phyloP scores from a whole-genome alignment of 352 stramenopile genomes.

The Pythium vanterpoolii region DNA sequence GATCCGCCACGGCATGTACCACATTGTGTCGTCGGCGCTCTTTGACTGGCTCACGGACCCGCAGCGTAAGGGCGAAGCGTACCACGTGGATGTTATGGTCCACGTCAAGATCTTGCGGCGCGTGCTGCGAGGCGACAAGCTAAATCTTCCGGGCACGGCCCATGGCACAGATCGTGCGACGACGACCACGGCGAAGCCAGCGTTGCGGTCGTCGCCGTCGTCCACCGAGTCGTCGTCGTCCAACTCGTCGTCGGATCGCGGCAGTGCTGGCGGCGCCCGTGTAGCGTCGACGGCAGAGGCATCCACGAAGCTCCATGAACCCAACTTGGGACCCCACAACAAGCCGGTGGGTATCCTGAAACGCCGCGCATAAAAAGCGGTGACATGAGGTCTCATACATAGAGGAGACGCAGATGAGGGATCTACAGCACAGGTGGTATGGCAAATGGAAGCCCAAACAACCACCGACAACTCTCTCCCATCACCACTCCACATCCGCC shows the following conservation, averaged over 20 bases:
- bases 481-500: neutral
- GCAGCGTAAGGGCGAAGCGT: slow-evolving; percentile 51
- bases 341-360: slow-evolving; percentile 69
- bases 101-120: slow-evolving; percentile 41
- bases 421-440: too few relatives aligned
- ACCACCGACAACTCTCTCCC: too few relatives aligned
- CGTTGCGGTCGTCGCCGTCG: slow-evolving; percentile 11
- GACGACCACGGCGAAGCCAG: slow-evolving; percentile 20
- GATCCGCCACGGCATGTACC: slow-evolving; percentile 61
- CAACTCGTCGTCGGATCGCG: slow-evolving; percentile 15
- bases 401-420: slow-evolving; percentile 5
- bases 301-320: slow-evolving; percentile 26
- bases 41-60: slow-evolving; percentile 67
- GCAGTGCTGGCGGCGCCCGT: slow-evolving; percentile 14
- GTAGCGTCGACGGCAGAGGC: slow-evolving; percentile 24
- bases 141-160: slow-evolving; percentile 18
- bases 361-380: too few relatives aligned
- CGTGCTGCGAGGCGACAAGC: slow-evolving; percentile 30
- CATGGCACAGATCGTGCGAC: slow-evolving; percentile 14
- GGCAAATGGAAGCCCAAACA: neutral
- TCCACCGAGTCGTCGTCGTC: slow-evolving; percentile 22
- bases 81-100: slow-evolving; percentile 56
- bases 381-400: neutral
- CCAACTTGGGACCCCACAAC: slow-evolving; percentile 26
- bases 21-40: slow-evolving; percentile 64